A percentile compares a stretch with the other conserved stretches of the same genome.
Conservation (phyloP, 805 yeast species). For the Zygoascus biomembranicola region DNA sequence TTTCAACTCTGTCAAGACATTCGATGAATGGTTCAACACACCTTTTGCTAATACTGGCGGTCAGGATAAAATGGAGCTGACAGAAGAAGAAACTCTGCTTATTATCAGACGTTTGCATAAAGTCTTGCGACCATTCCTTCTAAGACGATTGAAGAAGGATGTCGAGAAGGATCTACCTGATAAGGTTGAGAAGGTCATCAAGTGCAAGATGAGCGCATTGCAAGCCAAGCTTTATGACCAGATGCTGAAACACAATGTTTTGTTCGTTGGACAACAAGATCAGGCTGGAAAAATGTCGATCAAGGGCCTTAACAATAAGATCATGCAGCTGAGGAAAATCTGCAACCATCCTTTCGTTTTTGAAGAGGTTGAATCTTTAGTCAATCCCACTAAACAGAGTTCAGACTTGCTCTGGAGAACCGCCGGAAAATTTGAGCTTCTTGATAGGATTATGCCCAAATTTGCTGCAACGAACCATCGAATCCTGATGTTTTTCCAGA, state of each 20-base stretch:
- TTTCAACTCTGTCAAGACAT: constrained; percentile 91
- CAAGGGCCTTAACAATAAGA: constrained; percentile 86
- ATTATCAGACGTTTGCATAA: constrained; percentile 93
- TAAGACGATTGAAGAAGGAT: constrained; percentile 93
- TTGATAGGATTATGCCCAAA: constrained; percentile 84
- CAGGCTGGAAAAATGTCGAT: constrained; percentile 34
- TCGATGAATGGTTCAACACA: constrained; percentile 98
- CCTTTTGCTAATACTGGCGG: constrained; percentile 98
- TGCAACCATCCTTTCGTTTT: constrained; percentile 97
- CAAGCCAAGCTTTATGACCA: constrained; percentile 82
- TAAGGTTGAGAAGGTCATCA: constrained; percentile 88
- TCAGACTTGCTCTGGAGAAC: constrained; percentile 82
- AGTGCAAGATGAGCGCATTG: constrained; percentile 84
- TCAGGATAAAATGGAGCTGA: constrained; percentile 84
- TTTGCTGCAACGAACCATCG: constrained; percentile 81
- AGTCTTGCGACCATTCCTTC: constrained; percentile 85
- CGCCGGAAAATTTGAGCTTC: constrained; percentile 89
- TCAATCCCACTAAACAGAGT: constrained; percentile 62
- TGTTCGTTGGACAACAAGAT: constrained; percentile 53
- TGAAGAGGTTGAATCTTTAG: constrained; percentile 81
- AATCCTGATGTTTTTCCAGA: constrained; percentile 88
- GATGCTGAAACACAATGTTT: constrained; percentile 77
- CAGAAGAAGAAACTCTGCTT: constrained; percentile 92
- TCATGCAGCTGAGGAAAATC: constrained; percentile 93
- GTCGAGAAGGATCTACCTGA: constrained; percentile 95